These are phyloP conservation scores for Alternaria sp. DNA, from an alignment of 2,329 filamentous ascomycete species.

Conservation along the genomic window DNA sequence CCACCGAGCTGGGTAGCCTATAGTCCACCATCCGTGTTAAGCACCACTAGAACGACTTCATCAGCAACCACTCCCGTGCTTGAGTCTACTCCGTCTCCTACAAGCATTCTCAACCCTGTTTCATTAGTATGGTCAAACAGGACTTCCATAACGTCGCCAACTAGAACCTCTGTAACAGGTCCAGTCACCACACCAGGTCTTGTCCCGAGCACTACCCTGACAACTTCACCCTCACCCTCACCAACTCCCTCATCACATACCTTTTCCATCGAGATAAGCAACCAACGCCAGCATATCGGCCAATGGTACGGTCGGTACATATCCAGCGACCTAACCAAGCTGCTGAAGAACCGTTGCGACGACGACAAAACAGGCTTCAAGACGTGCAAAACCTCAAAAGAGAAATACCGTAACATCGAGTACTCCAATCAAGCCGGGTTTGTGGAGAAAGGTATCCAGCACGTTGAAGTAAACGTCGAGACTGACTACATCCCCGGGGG, in stretches of 20 bases:
- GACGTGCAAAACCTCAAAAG: background rate
- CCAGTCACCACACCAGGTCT: background rate
- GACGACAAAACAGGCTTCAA: background rate
- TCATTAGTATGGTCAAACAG: background rate
- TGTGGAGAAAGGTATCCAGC: background rate
- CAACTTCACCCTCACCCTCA: background rate
- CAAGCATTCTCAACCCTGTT: background rate
- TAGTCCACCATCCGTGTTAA: background rate
- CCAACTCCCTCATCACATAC: background rate
- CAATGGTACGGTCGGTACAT: constrained; percentile 11
- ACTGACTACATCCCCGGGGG: constrained; percentile 1
- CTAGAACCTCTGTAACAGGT: background rate
- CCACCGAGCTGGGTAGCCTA: constrained; percentile 3
- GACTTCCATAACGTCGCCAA: background rate
- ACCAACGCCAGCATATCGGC: constrained; percentile 14
- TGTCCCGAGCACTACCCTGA: background rate
- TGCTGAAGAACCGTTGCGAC: constrained; percentile 1
- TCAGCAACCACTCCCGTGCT: background rate
- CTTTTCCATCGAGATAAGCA: constrained; percentile 14
- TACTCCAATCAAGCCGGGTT: background rate
- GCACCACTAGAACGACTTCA: no score
- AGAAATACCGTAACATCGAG: constrained; percentile 7
- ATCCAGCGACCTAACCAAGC: background rate
- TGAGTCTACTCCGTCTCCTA: background rate
- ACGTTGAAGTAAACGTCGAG: background rate